Percentiles rank a stretch among this genome's conserved stretches.
phyloP scores from a whole-genome alignment of 805 yeast species.

The Metschnikowia cubensis region DNA sequence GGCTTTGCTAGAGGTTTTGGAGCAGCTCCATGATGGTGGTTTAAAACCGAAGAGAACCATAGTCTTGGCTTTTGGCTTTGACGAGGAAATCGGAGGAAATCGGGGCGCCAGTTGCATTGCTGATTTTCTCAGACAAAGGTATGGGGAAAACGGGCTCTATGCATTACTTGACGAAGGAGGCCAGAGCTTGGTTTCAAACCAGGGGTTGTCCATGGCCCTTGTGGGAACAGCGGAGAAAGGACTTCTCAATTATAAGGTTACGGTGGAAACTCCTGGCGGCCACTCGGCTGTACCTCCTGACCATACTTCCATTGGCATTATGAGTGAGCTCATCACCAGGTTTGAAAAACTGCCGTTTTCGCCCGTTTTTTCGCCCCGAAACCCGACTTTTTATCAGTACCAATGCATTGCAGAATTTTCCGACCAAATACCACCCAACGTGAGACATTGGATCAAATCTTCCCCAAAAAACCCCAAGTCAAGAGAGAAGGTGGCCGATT shows the following conservation, averaged over 20 bases:
- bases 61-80: constrained; percentile 14
- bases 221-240: constrained; percentile 17
- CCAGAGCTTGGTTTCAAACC: constrained; percentile 9
- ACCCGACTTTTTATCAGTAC: constrained; percentile 57
- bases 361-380: constrained; percentile 44
- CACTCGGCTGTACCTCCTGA: constrained; percentile 77
- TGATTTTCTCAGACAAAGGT: constrained; percentile 6
- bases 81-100: constrained; percentile 15
- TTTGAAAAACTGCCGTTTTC: constrained; percentile 55
- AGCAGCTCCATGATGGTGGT: constrained; percentile 8
- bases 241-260: constrained; percentile 14
- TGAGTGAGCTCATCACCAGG: constrained; percentile 45
- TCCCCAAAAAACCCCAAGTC: constrained; percentile 32
- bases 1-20: constrained; percentile 50
- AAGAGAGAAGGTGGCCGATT: constrained; percentile 21
- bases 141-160: constrained; percentile 11
- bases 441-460: constrained; percentile 28
- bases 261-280: constrained; percentile 65
- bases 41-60: constrained; percentile 10
- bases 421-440: constrained; percentile 17
- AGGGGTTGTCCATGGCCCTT: constrained; percentile 9
- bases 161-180: constrained; percentile 18
- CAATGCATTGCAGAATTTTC: constrained; percentile 56
- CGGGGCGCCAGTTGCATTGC: constrained; percentile 12
- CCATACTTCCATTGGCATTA: constrained; percentile 74